Evolutionary conservation across 2,329 filamentous ascomycete genomes (phyloP).

Genomic region (Xylaria multiplex): DNA sequence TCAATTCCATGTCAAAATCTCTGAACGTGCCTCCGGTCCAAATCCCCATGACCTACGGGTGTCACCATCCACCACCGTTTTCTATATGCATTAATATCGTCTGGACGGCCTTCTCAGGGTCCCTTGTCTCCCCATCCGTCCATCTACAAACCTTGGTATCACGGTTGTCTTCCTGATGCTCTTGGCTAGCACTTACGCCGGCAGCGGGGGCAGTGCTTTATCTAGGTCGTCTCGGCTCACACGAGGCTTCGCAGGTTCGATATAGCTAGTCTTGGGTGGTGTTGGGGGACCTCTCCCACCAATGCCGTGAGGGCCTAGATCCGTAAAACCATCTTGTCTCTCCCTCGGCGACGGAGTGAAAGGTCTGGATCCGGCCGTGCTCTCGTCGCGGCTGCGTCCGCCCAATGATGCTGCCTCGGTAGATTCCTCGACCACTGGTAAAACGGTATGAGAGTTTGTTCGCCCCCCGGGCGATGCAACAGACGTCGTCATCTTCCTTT

Average conservation of each 20-base stretch:
- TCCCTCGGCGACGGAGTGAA: constrained; percentile 51
- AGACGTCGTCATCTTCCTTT: constrained; percentile 47
- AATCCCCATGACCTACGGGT: constrained; percentile 13
- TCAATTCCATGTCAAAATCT: constrained; percentile 24
- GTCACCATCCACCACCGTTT: constrained; percentile 19
- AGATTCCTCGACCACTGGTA: constrained; percentile 92
- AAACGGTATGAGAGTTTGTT: constrained; percentile 51
- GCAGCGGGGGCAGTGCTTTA: constrained; percentile 69
- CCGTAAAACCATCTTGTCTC: constrained; percentile 50
- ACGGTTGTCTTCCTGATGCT: neutral
- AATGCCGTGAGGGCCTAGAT: constrained; percentile 48
- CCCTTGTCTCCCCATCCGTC: constrained; percentile 11
- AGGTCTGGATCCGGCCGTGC: constrained; percentile 45
- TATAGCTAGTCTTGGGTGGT: constrained; percentile 56
- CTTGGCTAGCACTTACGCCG: constrained; percentile 43
- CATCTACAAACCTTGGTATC: neutral
- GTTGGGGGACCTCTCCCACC: constrained; percentile 56
- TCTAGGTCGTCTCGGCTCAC: constrained; percentile 68
- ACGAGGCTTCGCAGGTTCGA: constrained; percentile 52
- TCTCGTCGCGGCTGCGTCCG: constrained; percentile 64
- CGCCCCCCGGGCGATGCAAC: constrained; percentile 41
- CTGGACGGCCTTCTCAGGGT: constrained; percentile 7
- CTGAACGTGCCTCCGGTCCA: constrained; percentile 23
- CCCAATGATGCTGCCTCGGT: constrained; percentile 77
- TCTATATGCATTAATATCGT: constrained; percentile 34